These are phyloP conservation scores for Kandelia obovata DNA, from an alignment of 345 rosid genomes.

Conservation along the genomic window DNA sequence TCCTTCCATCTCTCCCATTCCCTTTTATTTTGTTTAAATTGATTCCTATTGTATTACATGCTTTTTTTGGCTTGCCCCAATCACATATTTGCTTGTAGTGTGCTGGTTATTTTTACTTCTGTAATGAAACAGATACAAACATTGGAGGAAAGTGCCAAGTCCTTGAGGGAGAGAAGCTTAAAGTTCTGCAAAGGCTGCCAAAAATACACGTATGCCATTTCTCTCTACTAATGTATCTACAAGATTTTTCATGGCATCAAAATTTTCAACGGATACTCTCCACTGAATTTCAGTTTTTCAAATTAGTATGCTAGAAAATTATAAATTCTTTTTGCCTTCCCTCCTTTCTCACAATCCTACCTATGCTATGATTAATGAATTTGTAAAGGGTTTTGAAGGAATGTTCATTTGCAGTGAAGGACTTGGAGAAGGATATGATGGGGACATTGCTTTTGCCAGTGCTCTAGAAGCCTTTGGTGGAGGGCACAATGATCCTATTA, in stretches of 20 bases:
- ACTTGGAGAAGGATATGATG: conserved; percentile 95
- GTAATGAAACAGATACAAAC: conserved; percentile 68
- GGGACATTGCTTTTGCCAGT: conserved; percentile 94
- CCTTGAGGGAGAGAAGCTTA: conserved; percentile 82
- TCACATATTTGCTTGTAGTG: not conserved
- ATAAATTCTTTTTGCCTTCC: too few relatives aligned
- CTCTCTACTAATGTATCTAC: not conserved
- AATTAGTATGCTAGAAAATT: too few relatives aligned
- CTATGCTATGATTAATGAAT: conserved; percentile 3
- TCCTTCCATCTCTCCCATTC: too few relatives aligned
- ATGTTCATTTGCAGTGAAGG: conserved; percentile 69
- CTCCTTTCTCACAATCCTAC: not conserved
- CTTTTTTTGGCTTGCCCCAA: too few relatives aligned
- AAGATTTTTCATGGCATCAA: not conserved
- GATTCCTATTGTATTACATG: too few relatives aligned
- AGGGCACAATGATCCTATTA: conserved; percentile 97
- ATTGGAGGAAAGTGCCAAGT: conserved; percentile 86
- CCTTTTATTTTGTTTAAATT: too few relatives aligned
- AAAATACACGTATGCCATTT: conserved; percentile 80
- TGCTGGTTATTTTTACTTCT: not conserved
- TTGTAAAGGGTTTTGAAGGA: conserved; percentile 11
- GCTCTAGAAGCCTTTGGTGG: conserved; percentile 97
- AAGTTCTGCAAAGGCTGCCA: conserved; percentile 95
- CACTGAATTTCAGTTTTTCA: not conserved
- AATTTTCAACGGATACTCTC: too few relatives aligned